phyloP scores from a whole-genome alignment of 768 basidiomycete species.

The Pulveroboletus sp. region DNA sequence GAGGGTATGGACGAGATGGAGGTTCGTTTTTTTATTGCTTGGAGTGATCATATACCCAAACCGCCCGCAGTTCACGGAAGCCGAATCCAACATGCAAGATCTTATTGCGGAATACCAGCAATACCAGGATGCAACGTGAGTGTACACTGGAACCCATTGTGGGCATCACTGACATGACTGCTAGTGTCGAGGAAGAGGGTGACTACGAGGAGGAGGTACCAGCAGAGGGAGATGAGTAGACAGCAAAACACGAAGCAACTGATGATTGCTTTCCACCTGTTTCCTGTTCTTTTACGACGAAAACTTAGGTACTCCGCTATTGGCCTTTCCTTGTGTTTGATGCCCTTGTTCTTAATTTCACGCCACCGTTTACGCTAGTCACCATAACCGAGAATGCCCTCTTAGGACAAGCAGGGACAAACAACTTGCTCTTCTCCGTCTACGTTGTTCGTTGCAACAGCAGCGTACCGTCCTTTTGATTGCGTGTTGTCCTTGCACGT shows the following conservation, averaged over 20 bases:
- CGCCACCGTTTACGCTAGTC: conserved; percentile 29
- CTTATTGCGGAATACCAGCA: conserved; percentile 97
- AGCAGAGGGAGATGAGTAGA: conserved; percentile 54
- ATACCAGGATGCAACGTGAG: conserved; percentile 91
- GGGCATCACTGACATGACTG: conserved; percentile 10
- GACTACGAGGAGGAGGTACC: conserved; percentile 82
- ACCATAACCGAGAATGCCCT: neutral
- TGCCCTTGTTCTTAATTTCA: conserved; percentile 30
- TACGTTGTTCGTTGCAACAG: too few relatives aligned
- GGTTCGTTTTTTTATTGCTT: conserved; percentile 32
- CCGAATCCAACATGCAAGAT: conserved; percentile 99
- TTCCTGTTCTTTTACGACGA: conserved; percentile 25
- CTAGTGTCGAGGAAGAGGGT: conserved; percentile 78
- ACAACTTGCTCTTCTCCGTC: neutral
- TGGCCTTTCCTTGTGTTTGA: conserved; percentile 30
- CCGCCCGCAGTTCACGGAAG: conserved; percentile 77
- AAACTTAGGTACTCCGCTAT: conserved; percentile 35
- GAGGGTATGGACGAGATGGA: conserved; percentile 99
- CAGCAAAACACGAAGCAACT: conserved; percentile 20
- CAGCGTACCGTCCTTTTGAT: too few relatives aligned
- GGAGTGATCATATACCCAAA: neutral
- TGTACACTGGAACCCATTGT: conserved; percentile 13
- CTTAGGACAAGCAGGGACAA: conserved; percentile 7
- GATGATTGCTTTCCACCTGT: conserved; percentile 13
- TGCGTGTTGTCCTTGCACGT: too few relatives aligned